phyloP scores from a whole-genome alignment of 2,329 filamentous ascomycete species.

The Corynespora cassiicola region DNA sequence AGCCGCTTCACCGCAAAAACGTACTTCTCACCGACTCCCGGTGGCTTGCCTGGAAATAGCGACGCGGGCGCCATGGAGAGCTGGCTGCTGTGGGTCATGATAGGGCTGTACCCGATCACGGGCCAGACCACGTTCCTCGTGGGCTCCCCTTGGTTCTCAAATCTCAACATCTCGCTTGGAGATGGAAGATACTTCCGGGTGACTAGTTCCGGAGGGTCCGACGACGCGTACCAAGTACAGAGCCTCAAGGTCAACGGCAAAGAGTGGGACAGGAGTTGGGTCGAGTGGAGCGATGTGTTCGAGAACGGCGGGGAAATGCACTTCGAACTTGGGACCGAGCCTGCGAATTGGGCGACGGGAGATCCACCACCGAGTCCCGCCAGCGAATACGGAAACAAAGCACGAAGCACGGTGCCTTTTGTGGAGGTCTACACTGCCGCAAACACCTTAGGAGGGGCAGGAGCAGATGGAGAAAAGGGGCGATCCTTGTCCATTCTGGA shows the following conservation, averaged over 20 bases:
- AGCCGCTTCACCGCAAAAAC: slow-evolving; percentile 38
- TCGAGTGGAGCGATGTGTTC: slow-evolving; percentile 55
- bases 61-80: slow-evolving; percentile 51
- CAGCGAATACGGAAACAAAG: slow-evolving; percentile 1
- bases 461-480: too few species aligned
- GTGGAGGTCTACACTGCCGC: too few species aligned
- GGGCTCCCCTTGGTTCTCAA: slow-evolving; percentile 45
- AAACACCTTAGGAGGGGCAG: too few species aligned
- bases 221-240: slow-evolving; percentile 55
- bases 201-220: slow-evolving; percentile 46
- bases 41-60: slow-evolving; percentile 49
- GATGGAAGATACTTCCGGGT: slow-evolving; percentile 49
- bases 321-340: slow-evolving; percentile 12
- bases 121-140: slow-evolving; percentile 51
- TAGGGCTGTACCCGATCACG: slow-evolving; percentile 51
- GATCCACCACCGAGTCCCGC: slow-evolving; percentile 8
- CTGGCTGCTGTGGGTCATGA: slow-evolving; percentile 54
- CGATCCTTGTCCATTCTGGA: too few species aligned
- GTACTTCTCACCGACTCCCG: slow-evolving; percentile 34
- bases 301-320: slow-evolving; percentile 29
- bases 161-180: slow-evolving; percentile 11
- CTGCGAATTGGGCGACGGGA: slow-evolving; percentile 1
- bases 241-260: slow-evolving; percentile 57
- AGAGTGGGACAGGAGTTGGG: slow-evolving; percentile 57
- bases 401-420: too few species aligned